Percentiles rank a stretch among this genome's conserved stretches.
Conservation (phyloP, 2,329 filamentous ascomycete genomes). For the Parascedosporium putredinis region DNA sequence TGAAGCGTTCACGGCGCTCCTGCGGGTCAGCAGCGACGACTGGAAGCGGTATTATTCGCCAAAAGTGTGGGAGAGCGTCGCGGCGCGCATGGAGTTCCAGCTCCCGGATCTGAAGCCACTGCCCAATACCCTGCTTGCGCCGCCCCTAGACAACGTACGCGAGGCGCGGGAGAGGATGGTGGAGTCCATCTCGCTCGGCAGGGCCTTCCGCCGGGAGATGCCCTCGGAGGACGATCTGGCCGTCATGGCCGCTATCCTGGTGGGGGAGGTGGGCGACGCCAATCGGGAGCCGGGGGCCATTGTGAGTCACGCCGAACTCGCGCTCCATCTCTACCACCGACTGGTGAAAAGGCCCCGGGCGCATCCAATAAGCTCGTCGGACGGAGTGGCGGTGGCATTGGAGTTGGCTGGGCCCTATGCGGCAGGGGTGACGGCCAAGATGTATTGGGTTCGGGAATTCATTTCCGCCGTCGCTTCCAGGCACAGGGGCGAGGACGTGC, state of each 20-base stretch:
- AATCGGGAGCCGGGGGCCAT: neutral
- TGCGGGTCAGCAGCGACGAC: constrained; percentile 15
- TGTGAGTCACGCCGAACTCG: neutral
- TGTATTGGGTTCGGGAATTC: constrained; percentile 20
- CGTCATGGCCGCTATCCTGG: neutral
- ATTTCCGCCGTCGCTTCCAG: constrained; percentile 13
- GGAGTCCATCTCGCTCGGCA: too few relatives aligned
- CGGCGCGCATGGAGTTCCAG: constrained; percentile 17
- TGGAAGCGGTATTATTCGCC: constrained; percentile 19
- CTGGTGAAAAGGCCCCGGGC: too few relatives aligned
- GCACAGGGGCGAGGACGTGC: neutral
- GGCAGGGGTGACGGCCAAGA: constrained; percentile 14
- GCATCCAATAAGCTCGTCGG: neutral
- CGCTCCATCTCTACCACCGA: neutral
- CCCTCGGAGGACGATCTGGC: constrained; percentile 4
- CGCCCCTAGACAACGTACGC: neutral
- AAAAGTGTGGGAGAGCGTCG: constrained; percentile 17
- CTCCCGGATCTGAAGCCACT: constrained; percentile 19
- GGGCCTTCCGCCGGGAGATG: neutral
- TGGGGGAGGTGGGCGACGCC: neutral
- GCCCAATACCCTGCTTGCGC: constrained; percentile 15
- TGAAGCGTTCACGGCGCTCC: constrained; percentile 15
- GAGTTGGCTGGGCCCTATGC: constrained; percentile 11
- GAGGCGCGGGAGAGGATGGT: neutral
- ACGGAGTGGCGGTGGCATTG: constrained; percentile 9